phyloP scores from a whole-genome alignment of 306 rosid genomes.

The Lathyrus tuberosus region DNA sequence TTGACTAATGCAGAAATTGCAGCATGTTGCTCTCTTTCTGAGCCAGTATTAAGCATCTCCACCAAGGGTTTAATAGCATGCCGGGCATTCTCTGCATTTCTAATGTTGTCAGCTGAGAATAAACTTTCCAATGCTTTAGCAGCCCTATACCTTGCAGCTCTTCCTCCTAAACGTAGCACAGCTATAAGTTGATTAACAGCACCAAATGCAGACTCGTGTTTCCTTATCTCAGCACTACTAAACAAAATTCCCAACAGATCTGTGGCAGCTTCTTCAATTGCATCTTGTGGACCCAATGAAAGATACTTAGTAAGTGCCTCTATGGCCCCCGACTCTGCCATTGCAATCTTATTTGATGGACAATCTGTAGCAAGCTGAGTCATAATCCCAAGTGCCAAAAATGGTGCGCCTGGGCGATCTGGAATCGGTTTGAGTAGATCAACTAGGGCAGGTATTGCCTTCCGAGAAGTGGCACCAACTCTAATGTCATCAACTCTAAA shows the following conservation, averaged over 20 bases:
- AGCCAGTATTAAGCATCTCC: conserved; percentile 94
- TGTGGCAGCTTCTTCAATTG: conserved; percentile 98
- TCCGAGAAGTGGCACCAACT: conserved; percentile 95
- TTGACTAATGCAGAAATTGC: conserved; percentile 94
- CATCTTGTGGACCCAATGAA: conserved; percentile 97
- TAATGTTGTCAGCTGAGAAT: conserved; percentile 89
- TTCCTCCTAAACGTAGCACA: conserved; percentile 94
- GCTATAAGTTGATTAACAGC: conserved; percentile 98
- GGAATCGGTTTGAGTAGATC: conserved; percentile 98
- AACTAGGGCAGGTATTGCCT: conserved; percentile 96
- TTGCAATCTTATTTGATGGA: conserved; percentile 80
- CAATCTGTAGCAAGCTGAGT: conserved; percentile 91
- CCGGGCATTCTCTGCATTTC: conserved; percentile 88
- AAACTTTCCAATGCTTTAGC: conserved; percentile 95
- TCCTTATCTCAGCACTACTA: conserved; percentile 91
- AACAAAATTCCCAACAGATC: conserved; percentile 91
- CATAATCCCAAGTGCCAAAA: conserved; percentile 84
- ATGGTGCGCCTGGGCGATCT: conserved; percentile 98
- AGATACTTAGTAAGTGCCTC: conserved; percentile 95
- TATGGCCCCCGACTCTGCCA: conserved; percentile 96
- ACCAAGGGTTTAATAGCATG: conserved; percentile 97
- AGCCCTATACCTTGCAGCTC: conserved; percentile 94
- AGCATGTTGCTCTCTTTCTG: conserved; percentile 97
- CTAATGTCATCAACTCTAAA: conserved; percentile 98
- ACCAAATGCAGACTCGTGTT: conserved; percentile 91